Evolutionary conservation across 192 early-diverging fungal species (phyloP).

Genomic region (Martensiomyces pterosporus): DNA sequence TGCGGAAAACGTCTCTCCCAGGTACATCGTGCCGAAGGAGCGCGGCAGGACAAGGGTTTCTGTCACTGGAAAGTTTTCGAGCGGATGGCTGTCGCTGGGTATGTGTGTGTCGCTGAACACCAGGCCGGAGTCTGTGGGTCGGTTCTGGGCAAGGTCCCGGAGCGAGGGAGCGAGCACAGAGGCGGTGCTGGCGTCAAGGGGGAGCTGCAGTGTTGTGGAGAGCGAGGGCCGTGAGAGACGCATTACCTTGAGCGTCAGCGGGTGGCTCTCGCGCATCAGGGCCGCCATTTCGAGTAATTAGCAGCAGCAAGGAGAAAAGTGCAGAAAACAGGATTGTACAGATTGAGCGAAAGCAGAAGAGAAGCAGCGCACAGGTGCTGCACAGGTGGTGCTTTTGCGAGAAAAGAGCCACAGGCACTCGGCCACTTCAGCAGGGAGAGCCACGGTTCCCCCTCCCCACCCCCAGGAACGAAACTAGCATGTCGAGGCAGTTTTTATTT

Average conservation of each 20-base stretch:
- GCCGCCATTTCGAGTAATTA: conserved; percentile 20
- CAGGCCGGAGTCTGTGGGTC: conserved; percentile 44
- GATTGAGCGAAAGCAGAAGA: no score
- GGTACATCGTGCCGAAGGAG: conserved; percentile 88
- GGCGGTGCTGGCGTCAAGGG: conserved; percentile 28
- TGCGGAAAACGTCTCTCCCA: conserved; percentile 87
- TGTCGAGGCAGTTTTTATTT: no score
- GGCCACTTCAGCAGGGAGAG: no score
- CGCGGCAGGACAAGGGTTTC: conserved; percentile 76
- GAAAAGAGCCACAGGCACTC: no score
- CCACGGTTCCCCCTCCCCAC: no score
- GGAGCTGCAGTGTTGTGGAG: conserved; percentile 48
- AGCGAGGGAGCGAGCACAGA: conserved; percentile 33
- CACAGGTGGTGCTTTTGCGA: no score
- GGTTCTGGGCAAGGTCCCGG: conserved; percentile 38
- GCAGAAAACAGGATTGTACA: not conserved
- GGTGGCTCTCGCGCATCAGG: conserved; percentile 56
- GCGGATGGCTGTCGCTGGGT: conserved; percentile 38
- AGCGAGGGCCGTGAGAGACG: conserved; percentile 77
- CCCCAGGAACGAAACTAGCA: no score
- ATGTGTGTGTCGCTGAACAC: conserved; percentile 35
- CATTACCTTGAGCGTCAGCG: conserved; percentile 87
- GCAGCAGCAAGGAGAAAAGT: not conserved
- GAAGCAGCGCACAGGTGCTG: no score
- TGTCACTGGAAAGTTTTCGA: conserved; percentile 56